A percentile compares a stretch with the other conserved stretches of the same genome.
phyloP scores from a whole-genome alignment of 2,329 filamentous ascomycete genomes.

The Sclerotinia trifoliorum region DNA sequence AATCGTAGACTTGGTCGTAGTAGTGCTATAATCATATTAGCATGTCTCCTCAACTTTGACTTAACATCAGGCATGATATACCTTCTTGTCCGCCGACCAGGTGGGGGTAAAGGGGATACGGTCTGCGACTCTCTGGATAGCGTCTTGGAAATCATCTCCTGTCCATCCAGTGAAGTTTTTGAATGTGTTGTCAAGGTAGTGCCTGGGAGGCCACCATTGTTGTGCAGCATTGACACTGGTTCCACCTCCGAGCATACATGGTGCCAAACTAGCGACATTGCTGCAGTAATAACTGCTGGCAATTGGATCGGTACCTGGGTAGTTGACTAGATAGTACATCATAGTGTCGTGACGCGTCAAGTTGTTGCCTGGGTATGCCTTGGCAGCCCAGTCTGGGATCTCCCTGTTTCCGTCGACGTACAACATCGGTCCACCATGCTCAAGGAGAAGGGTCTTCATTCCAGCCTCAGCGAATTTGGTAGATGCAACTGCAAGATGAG shows the following conservation, averaged over 20 bases:
- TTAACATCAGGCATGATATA: background rate
- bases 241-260: conserved; percentile 19
- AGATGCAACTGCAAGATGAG: background rate
- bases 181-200: conserved; percentile 5
- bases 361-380: conserved; percentile 2
- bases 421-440: conserved; percentile 12
- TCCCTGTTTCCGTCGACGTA: conserved; percentile 12
- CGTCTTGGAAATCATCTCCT: background rate
- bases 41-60: background rate
- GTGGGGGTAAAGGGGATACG: background rate
- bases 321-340: background rate
- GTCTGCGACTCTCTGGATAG: conserved; percentile 11
- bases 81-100: conserved; percentile 11
- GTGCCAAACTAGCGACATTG: background rate
- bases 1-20: conserved; percentile 7
- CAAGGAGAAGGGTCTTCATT: conserved; percentile 16
- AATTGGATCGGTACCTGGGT: conserved; percentile 6
- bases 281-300: conserved; percentile 2
- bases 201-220: conserved; percentile 13
- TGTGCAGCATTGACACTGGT: conserved; percentile 16
- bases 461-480: conserved; percentile 13
- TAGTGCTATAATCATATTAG: conserved; percentile 7
- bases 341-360: conserved; percentile 8
- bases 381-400: conserved; percentile 8
- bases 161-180: conserved; percentile 3